Evolutionary conservation across 768 basidiomycete species (phyloP), one percentile per base, ranked within the genome.

Genomic region (Mycena kentingensis): DNA sequence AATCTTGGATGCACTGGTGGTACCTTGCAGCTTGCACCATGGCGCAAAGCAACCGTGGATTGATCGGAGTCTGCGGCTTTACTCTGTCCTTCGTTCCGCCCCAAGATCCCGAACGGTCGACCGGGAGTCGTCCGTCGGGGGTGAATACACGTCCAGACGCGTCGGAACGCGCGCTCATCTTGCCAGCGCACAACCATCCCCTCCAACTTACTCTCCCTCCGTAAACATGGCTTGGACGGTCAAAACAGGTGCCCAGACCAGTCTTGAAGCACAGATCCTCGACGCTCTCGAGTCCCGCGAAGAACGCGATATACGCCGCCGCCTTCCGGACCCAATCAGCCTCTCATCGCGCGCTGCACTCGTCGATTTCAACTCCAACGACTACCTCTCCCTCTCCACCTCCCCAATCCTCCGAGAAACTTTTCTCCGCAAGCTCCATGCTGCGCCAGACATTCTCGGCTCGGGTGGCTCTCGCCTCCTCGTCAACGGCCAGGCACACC

Each of bases 391-490:
- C 0, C 77, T 97, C 22, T 75, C 93, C 2, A 67, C 73, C 18
- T 90, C 85, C 2, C 61, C 76, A 1, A 55, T 60, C 18, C 76
- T 94, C 12, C 85, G 87, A 25, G 47, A 66, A 0, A 72, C 69
- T 8, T 88, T 93, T 63, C 76, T 95, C 28, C 27, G 61, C 3
- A 77, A 80, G 48, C 77, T 90, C 12, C 58, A 67, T 3, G 44
- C 49, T 0, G 73, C 78, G 1, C 81, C 77, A n/a, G 70, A 77
- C 21, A 77, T 94, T 41, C 79, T 94, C 24, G 95, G 95, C 16
- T 90, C 94, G 2, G 85, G 92, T 0, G 93, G 93, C 13, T 96
- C 93, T 5, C 77, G 95, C 5, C 77, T 98, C 0, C 81, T 97
- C 24, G 87, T 93, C 48, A 87, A 90, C 61, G 83, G 83, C 7